phyloP scores from a whole-genome alignment of 345 rosid species.

The Murraya koenigii region DNA sequence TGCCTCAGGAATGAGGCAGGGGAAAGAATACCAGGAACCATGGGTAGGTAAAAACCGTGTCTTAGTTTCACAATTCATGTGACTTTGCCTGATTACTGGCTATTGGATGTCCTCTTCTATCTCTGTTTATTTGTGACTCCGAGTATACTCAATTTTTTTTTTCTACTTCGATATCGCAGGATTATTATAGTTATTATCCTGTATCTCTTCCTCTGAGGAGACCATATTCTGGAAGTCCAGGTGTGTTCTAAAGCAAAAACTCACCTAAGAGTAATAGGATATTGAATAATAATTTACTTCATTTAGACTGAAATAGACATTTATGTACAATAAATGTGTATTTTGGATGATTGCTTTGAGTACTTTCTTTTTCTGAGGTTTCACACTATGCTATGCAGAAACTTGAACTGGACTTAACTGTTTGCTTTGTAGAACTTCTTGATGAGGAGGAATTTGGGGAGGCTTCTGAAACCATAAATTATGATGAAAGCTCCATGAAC shows the following conservation, averaged over 20 bases:
- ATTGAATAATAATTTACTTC: neutral
- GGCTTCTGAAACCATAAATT: conserved; percentile 19
- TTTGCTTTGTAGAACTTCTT: conserved; percentile 53
- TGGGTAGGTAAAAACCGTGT: conserved; percentile 58
- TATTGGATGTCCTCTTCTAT: neutral
- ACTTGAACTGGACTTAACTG: conserved; percentile 8
- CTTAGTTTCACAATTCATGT: neutral
- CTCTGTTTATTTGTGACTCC: neutral
- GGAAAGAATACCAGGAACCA: conserved; percentile 71
- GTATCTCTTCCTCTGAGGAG: conserved; percentile 73
- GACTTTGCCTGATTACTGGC: conserved; percentile 3
- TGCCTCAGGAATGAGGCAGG: conserved; percentile 30
- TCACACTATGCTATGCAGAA: neutral
- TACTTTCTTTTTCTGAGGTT: neutral
- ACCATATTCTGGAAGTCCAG: conserved; percentile 83
- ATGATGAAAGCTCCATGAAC: conserved; percentile 46
- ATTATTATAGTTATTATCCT: conserved; percentile 76
- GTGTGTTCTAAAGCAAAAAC: conserved; percentile 26
- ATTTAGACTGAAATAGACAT: neutral
- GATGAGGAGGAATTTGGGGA: conserved; percentile 72
- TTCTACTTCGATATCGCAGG: conserved; percentile 40
- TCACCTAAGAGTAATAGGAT: conserved; percentile 6
- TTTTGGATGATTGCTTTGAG: neutral
- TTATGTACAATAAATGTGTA: neutral
- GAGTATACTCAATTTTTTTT: neutral